These are phyloP conservation scores for Aspergillus homomorphus DNA, from an alignment of 495 filamentous ascomycete species.

Conservation along the genomic window DNA sequence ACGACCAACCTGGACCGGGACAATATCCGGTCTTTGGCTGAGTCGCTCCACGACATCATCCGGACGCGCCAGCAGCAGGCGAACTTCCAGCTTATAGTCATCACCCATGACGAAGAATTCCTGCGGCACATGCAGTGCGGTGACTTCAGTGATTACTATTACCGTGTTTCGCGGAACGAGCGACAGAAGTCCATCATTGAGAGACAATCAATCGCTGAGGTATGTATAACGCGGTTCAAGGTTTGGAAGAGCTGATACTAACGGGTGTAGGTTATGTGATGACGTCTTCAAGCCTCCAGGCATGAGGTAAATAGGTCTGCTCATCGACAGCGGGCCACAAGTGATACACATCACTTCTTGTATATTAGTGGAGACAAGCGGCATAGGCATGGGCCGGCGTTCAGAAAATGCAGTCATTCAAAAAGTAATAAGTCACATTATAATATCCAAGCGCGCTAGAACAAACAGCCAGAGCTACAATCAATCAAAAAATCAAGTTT, in stretches of 20 bases:
- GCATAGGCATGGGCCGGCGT: no score
- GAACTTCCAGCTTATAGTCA: slow-evolving; percentile 97
- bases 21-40: slow-evolving; percentile 86
- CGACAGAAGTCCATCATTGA: slow-evolving; percentile 85
- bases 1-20: slow-evolving; percentile 96
- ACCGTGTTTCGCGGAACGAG: slow-evolving; percentile 75
- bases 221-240: slow-evolving; percentile 23
- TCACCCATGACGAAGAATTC: slow-evolving; percentile 99
- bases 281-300: no score
- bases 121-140: slow-evolving; percentile 85
- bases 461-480: no score
- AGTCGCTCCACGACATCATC: slow-evolving; percentile 85
- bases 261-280: slow-evolving; percentile 23
- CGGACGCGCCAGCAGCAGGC: slow-evolving; percentile 74
- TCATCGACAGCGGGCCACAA: no score
- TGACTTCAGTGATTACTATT: slow-evolving; percentile 94
- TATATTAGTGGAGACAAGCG: no score
- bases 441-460: no score
- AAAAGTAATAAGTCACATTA: no score
- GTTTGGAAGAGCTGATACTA: slow-evolving; percentile 3
- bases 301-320: no score
- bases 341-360: no score
- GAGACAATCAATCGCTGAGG: slow-evolving; percentile 62
- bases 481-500: slow-evolving; percentile 1
- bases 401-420: no score